Percentiles rank a stretch among this genome's conserved stretches.
phyloP scores from a whole-genome alignment of 495 filamentous ascomycete genomes.

The Delitschia confertaspora region DNA sequence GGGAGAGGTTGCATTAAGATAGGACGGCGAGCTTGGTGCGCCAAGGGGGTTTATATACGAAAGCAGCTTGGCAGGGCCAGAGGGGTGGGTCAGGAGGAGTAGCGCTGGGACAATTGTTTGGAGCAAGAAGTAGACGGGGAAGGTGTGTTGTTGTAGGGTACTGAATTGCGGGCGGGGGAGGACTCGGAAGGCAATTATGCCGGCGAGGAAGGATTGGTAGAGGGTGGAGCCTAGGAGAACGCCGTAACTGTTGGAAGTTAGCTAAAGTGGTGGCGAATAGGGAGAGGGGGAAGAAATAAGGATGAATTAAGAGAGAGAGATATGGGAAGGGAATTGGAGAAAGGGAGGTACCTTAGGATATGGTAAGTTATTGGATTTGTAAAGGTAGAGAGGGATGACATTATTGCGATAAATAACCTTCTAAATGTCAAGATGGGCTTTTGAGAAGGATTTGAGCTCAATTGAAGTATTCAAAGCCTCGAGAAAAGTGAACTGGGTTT shows the following conservation, averaged over 20 bases:
- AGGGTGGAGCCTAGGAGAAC: slow-evolving; percentile 31
- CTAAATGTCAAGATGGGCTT: too few relatives aligned
- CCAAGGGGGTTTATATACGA: slow-evolving; percentile 7
- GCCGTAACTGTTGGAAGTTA: slow-evolving; percentile 26
- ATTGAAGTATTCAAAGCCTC: too few relatives aligned
- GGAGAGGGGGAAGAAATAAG: not conserved
- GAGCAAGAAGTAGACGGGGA: slow-evolving; percentile 78
- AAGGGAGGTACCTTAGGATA: slow-evolving; percentile 53
- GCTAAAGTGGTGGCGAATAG: not conserved
- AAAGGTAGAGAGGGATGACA: slow-evolving; percentile 42
- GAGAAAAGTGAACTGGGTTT: too few relatives aligned
- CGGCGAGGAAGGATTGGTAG: slow-evolving; percentile 64
- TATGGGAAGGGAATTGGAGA: too few relatives aligned
- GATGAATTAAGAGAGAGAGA: not conserved
- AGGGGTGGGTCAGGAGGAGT: slow-evolving; percentile 73
- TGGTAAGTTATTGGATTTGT: slow-evolving; percentile 65
- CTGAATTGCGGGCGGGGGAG: slow-evolving; percentile 75
- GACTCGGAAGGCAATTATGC: slow-evolving; percentile 61
- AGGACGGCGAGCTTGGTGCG: not conserved
- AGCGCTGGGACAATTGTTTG: slow-evolving; percentile 65
- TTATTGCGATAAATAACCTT: too few relatives aligned
- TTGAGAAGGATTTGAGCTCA: too few relatives aligned
- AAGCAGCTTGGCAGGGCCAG: slow-evolving; percentile 26
- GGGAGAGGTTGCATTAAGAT: not conserved
- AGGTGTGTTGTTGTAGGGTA: slow-evolving; percentile 64